Conservation (phyloP, 176 grass and related monocot species). For the Alopecurus myosuroides region DNA sequence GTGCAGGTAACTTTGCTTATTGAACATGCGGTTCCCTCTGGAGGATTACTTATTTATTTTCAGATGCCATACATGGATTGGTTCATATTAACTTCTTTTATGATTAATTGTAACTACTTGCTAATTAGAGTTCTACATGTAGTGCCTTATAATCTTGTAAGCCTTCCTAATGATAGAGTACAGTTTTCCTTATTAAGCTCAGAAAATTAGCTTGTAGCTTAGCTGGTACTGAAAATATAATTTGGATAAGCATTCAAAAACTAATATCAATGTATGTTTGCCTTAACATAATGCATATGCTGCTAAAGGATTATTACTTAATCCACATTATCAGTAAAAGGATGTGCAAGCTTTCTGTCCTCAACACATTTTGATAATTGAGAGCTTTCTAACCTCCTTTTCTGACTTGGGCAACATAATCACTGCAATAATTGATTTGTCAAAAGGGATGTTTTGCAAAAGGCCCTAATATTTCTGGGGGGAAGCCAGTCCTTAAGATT, state of each 20-base stretch:
- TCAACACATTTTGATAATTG: not conserved
- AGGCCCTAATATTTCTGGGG: not conserved
- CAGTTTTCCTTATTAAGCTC: not conserved
- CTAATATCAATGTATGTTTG: not conserved
- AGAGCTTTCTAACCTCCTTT: not conserved
- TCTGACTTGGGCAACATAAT: not conserved
- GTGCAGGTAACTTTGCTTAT: conserved; percentile 54
- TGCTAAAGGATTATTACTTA: conserved; percentile 5
- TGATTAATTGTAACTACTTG: not conserved
- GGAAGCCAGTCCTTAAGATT: not conserved
- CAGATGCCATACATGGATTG: not conserved
- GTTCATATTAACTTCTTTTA: not conserved
- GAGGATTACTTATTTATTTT: not conserved
- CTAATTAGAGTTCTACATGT: not conserved
- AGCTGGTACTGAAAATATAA: not conserved
- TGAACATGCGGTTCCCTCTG: not conserved
- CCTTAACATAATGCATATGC: not conserved
- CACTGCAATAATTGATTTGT: conserved; percentile 22
- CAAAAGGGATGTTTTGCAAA: conserved; percentile 7
- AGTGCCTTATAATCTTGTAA: not conserved
- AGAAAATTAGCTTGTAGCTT: not conserved
- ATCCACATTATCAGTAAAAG: not conserved
- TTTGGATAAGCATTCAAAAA: not conserved
- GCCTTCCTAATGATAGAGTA: not conserved
- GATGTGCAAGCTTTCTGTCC: conserved; percentile 3